These are phyloP conservation scores for Umbilicaria muhlenbergii DNA, from an alignment of 495 filamentous ascomycete genomes.

Conservation along the genomic window DNA sequence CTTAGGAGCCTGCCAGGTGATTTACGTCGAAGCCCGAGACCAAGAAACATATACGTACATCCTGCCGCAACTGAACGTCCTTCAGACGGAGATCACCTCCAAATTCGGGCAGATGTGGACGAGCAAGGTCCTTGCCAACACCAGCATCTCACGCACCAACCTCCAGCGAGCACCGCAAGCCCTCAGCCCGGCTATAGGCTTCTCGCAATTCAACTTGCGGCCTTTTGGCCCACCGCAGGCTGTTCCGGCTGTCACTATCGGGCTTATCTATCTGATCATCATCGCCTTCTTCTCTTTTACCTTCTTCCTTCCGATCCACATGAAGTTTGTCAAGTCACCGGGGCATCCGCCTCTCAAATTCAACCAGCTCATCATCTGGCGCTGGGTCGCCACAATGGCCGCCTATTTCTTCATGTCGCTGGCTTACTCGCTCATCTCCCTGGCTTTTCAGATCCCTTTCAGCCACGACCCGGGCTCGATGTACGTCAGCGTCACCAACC, in stretches of 20 bases:
- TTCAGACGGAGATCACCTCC: conserved; percentile 28
- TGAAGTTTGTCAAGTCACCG: conserved; percentile 31
- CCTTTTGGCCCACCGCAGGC: conserved; percentile 42
- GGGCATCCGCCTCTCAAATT: conserved; percentile 43
- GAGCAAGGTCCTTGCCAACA: conserved; percentile 23
- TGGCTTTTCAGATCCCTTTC: conserved; percentile 54
- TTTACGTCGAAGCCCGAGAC: conserved; percentile 44
- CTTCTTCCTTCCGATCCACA: conserved; percentile 55
- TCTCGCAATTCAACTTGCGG: conserved; percentile 42
- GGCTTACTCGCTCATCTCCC: conserved; percentile 47
- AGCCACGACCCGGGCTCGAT: conserved; percentile 25
- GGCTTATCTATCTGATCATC: conserved; percentile 60
- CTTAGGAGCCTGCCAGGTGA: conserved; percentile 40
- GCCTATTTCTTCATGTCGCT: conserved; percentile 55
- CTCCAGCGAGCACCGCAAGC: conserved; percentile 38
- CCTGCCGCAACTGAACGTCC: conserved; percentile 27
- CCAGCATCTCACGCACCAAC: conserved; percentile 19
- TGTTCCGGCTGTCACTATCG: conserved; percentile 46
- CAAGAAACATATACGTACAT: conserved; percentile 40
- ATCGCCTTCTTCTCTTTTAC: conserved; percentile 57
- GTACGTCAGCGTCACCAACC: conserved; percentile 26
- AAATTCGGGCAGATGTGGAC: conserved; percentile 41
- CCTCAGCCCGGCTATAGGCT: conserved; percentile 47
- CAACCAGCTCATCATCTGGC: conserved; percentile 45
- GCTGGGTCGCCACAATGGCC: conserved; percentile 38